phyloP scores from a whole-genome alignment of 805 yeast genomes.

The Lachancea dasiensis region DNA sequence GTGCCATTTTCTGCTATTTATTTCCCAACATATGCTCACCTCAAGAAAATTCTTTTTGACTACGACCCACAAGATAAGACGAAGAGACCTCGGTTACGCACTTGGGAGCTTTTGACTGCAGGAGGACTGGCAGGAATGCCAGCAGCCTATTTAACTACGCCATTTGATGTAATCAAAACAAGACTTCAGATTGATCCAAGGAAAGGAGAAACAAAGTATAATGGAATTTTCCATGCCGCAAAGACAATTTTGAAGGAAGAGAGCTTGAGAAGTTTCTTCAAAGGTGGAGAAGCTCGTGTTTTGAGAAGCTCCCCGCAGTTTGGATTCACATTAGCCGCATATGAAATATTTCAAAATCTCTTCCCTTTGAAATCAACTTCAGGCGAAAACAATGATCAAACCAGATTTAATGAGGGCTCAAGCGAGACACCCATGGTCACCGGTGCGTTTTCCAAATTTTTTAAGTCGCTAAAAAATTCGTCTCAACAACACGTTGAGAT shows the following conservation, averaged over 20 bases:
- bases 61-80: slow-evolving; percentile 68
- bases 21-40: slow-evolving; percentile 94
- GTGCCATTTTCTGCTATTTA: slow-evolving; percentile 96
- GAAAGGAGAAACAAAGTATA: slow-evolving; percentile 69
- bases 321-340: slow-evolving; percentile 96
- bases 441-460: slow-evolving; percentile 19
- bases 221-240: slow-evolving; percentile 73
- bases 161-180: slow-evolving; percentile 94
- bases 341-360: slow-evolving; percentile 77
- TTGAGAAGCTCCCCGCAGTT: slow-evolving; percentile 95
- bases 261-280: slow-evolving; percentile 80
- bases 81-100: slow-evolving; percentile 53
- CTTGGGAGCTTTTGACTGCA: slow-evolving; percentile 77
- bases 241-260: slow-evolving; percentile 71
- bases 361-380: slow-evolving; percentile 52
- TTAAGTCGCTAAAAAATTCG: slow-evolving; percentile 14
- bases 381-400: not conserved
- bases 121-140: slow-evolving; percentile 99
- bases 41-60: slow-evolving; percentile 73
- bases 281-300: slow-evolving; percentile 94
- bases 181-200: slow-evolving; percentile 82
- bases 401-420: too few species aligned
- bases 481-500: slow-evolving; percentile 9
- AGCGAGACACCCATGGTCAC: slow-evolving; percentile 23
- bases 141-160: slow-evolving; percentile 93